phyloP scores from a whole-genome alignment of 148 eudicot species.

The Nyssa sinensis region DNA sequence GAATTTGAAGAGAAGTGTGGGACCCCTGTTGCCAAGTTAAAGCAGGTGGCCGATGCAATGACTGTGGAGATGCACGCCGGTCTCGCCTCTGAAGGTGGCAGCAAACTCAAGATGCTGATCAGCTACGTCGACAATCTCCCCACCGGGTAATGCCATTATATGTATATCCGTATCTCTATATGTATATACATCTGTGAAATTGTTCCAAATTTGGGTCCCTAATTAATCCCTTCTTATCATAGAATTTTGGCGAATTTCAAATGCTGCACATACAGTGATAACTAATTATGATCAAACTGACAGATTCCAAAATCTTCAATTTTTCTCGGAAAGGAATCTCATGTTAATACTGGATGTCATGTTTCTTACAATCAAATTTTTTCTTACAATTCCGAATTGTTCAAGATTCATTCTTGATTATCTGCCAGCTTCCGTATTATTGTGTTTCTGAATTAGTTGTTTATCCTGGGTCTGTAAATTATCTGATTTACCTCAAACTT shows the following conservation, averaged over 20 bases:
- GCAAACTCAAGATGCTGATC: conserved; percentile 62
- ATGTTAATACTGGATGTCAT: too few species aligned
- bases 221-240: too few species aligned
- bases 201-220: too few species aligned
- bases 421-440: too few species aligned
- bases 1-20: conserved; percentile 59
- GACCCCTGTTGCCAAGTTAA: conserved; percentile 42
- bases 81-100: conserved; percentile 47
- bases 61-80: conserved; percentile 72
- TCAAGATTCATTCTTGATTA: neutral
- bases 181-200: too few species aligned
- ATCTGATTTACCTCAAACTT: too few species aligned
- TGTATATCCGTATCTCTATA: too few species aligned
- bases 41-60: conserved; percentile 61
- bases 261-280: neutral
- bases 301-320: neutral
- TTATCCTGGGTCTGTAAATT: too few species aligned
- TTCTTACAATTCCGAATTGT: neutral
- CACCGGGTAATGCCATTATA: conserved; percentile 47
- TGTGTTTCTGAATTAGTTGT: too few species aligned
- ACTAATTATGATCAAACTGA: neutral
- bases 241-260: too few species aligned
- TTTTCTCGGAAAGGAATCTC: too few species aligned
- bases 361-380: too few species aligned
- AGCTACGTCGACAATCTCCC: conserved; percentile 72